These are phyloP conservation scores for Powellomyces hirtus DNA, from an alignment of 192 early-diverging fungal genomes.

Conservation along the genomic window DNA sequence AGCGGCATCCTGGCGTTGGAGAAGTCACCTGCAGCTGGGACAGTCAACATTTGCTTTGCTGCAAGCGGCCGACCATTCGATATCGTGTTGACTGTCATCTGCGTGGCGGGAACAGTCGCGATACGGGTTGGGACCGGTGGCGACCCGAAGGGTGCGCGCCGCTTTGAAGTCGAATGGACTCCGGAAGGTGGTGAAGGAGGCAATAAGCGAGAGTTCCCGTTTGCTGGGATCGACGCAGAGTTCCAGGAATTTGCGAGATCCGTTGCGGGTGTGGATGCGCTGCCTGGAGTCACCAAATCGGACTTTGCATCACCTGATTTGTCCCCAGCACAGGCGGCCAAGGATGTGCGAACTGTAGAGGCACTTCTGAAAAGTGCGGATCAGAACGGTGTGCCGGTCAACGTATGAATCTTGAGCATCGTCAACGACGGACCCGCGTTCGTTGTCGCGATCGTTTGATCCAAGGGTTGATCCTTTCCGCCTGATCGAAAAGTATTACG, in stretches of 20 bases:
- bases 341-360: constrained; percentile 15
- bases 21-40: not conserved
- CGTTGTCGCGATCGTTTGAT: no score
- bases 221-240: constrained; percentile 6
- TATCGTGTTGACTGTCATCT: not conserved
- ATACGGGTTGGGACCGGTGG: not conserved
- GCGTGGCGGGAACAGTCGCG: constrained; percentile 7
- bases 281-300: not conserved
- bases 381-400: constrained; percentile 1
- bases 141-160: not conserved
- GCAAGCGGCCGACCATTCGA: constrained; percentile 7
- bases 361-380: not conserved
- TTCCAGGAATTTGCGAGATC: constrained; percentile 5
- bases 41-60: constrained; percentile 18
- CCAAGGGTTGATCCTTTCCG: no score
- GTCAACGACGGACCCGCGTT: no score
- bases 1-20: not conserved
- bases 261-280: not conserved
- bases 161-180: not conserved
- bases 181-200: not conserved
- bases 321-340: constrained; percentile 1
- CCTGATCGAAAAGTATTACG: no score
- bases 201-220: not conserved
- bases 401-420: no score
- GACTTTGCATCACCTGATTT: not conserved